These are phyloP conservation scores for Naganishia albida DNA, from an alignment of 1,284 basidiomycete genomes.

Conservation along the genomic window DNA sequence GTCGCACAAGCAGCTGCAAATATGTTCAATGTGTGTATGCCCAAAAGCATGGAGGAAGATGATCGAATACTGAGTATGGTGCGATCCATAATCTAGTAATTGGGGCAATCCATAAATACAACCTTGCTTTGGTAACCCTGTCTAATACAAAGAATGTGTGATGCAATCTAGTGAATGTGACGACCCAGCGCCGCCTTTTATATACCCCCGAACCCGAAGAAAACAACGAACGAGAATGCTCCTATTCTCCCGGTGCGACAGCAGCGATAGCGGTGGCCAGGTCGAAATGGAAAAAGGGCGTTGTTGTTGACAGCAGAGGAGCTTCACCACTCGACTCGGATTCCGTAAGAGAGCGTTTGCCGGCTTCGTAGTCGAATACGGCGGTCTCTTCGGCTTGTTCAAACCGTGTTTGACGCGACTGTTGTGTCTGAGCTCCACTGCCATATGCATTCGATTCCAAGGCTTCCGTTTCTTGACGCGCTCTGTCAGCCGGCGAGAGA, in stretches of 20 bases:
- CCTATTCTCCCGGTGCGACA: constrained; percentile 32
- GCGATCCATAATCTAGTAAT: too few species aligned
- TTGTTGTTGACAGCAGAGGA: constrained; percentile 36
- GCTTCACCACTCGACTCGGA: constrained; percentile 43
- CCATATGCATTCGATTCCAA: constrained; percentile 21
- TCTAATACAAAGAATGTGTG: too few species aligned
- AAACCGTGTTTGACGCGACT: constrained; percentile 33
- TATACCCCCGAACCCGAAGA: too few species aligned
- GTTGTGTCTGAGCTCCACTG: constrained; percentile 14
- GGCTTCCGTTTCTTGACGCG: constrained; percentile 36
- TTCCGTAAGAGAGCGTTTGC: constrained; percentile 27
- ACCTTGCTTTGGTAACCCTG: too few species aligned
- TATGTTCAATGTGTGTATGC: too few species aligned
- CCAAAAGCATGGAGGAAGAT: too few species aligned
- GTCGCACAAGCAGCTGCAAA: too few species aligned
- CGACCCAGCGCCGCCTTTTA: too few species aligned
- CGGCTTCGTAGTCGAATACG: constrained; percentile 17
- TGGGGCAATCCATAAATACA: too few species aligned
- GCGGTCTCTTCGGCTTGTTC: constrained; percentile 38
- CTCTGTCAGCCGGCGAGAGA: constrained; percentile 37
- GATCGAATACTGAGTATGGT: too few species aligned
- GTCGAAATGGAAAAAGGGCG: constrained; percentile 56
- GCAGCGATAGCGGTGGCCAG: constrained; percentile 48
- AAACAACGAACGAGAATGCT: too few species aligned
- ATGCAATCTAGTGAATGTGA: too few species aligned